These are phyloP conservation scores for Castanea mollissima DNA, from an alignment of 306 rosid species.

Conservation along the genomic window DNA sequence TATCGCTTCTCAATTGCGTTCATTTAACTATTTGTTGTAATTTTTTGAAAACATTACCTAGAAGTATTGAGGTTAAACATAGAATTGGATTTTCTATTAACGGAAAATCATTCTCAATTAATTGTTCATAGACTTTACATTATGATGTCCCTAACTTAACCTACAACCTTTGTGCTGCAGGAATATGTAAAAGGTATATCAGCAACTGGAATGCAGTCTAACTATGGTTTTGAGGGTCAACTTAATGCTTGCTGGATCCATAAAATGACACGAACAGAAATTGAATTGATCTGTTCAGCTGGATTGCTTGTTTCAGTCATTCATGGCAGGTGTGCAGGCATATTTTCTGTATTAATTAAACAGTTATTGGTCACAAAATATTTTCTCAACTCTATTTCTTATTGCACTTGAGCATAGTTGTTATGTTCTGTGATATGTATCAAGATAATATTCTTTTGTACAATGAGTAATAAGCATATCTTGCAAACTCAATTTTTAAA, in stretches of 20 bases:
- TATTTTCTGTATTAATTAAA: not conserved
- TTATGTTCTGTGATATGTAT: not conserved
- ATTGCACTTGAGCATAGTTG: constrained; percentile 5
- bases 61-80: constrained; percentile 2
- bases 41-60: not conserved
- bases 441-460: not conserved
- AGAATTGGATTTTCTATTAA: constrained; percentile 4
- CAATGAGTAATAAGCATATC: not conserved
- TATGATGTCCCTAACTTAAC: constrained; percentile 19
- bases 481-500: not conserved
- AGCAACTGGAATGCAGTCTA: constrained; percentile 83
- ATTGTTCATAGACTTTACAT: not conserved
- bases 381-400: not conserved
- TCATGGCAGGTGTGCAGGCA: constrained; percentile 73
- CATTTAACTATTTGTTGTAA: not conserved
- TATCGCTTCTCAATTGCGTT: not conserved
- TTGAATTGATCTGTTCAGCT: constrained; percentile 63
- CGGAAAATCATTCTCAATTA: not conserved
- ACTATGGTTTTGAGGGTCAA: constrained; percentile 84
- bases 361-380: not conserved
- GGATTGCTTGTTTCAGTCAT: constrained; percentile 83
- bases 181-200: constrained; percentile 84
- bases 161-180: constrained; percentile 41
- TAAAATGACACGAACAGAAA: constrained; percentile 63
- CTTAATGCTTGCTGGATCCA: constrained; percentile 91